Evolutionary conservation across 164 flowering plant species (phyloP).

Genomic region (Brasenia schreberi): DNA sequence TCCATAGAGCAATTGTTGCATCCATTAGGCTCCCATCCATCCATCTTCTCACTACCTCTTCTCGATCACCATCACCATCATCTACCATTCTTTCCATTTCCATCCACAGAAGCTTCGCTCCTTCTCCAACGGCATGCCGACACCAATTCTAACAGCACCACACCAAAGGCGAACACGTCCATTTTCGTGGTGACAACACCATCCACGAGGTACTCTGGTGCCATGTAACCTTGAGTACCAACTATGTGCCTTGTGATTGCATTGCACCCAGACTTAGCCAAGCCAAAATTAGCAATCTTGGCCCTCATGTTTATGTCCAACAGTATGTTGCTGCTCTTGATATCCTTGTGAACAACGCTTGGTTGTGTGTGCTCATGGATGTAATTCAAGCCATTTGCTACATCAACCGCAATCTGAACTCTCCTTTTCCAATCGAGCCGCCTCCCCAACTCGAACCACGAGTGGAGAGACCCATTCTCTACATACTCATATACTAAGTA

Average conservation of each 20-base stretch:
- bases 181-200: constrained; percentile 74
- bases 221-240: constrained; percentile 95
- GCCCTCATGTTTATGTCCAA: constrained; percentile 70
- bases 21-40: constrained; percentile 38
- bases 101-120: constrained; percentile 48
- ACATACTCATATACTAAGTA: constrained; percentile 69
- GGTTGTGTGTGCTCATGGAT: constrained; percentile 86
- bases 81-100: constrained; percentile 22
- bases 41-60: constrained; percentile 30
- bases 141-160: constrained; percentile 84
- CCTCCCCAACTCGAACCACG: constrained; percentile 40
- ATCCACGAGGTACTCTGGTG: constrained; percentile 73
- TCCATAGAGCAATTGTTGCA: constrained; percentile 36
- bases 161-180: constrained; percentile 89
- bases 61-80: constrained; percentile 32
- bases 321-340: constrained; percentile 84
- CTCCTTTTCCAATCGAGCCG: constrained; percentile 60
- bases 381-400: constrained; percentile 86
- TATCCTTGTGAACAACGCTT: constrained; percentile 78
- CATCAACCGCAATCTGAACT: constrained; percentile 59
- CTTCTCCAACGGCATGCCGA: constrained; percentile 42
- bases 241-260: constrained; percentile 86
- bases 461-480: constrained; percentile 72
- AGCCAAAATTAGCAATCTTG: constrained; percentile 84
- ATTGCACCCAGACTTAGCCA: constrained; percentile 83